phyloP scores from a whole-genome alignment of 1,284 basidiomycete species.

The Athelia sp. region DNA sequence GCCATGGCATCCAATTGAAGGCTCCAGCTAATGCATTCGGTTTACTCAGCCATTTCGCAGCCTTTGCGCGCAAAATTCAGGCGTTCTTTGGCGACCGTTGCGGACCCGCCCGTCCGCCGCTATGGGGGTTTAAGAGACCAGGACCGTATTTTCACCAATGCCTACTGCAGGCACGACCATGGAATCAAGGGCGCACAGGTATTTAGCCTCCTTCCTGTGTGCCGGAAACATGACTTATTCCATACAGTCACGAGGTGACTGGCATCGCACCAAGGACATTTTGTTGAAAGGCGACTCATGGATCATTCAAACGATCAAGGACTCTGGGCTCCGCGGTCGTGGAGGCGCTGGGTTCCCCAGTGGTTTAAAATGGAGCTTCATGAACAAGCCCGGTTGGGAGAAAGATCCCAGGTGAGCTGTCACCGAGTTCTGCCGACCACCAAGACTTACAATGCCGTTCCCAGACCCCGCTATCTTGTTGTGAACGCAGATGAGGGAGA shows the following conservation, averaged over 20 bases:
- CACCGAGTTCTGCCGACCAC: neutral
- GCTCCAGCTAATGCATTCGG: too few species aligned
- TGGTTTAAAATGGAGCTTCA: constrained; percentile 98
- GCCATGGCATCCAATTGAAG: too few species aligned
- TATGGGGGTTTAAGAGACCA: constrained; percentile 93
- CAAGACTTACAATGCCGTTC: neutral
- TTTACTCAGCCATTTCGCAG: constrained; percentile 21
- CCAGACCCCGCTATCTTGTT: constrained; percentile 89
- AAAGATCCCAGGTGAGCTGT: constrained; percentile 75
- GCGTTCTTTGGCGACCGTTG: constrained; percentile 70
- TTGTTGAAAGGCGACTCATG: constrained; percentile 93
- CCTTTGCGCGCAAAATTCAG: constrained; percentile 27
- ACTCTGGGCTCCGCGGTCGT: constrained; percentile 92
- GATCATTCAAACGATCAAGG: constrained; percentile 96
- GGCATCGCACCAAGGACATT: constrained; percentile 98
- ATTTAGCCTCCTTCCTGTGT: constrained; percentile 11
- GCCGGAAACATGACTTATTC: neutral
- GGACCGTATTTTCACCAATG: constrained; percentile 91
- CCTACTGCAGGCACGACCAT: constrained; percentile 81
- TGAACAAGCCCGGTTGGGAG: constrained; percentile 99
- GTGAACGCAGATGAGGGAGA: constrained; percentile 99
- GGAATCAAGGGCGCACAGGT: constrained; percentile 87
- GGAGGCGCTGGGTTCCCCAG: constrained; percentile 98
- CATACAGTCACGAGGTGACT: constrained; percentile 84
- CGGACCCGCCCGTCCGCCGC: constrained; percentile 75